These are phyloP conservation scores for Scheffersomyces parashehatae DNA, from an alignment of 1,139 yeast genomes.

Conservation along the genomic window DNA sequence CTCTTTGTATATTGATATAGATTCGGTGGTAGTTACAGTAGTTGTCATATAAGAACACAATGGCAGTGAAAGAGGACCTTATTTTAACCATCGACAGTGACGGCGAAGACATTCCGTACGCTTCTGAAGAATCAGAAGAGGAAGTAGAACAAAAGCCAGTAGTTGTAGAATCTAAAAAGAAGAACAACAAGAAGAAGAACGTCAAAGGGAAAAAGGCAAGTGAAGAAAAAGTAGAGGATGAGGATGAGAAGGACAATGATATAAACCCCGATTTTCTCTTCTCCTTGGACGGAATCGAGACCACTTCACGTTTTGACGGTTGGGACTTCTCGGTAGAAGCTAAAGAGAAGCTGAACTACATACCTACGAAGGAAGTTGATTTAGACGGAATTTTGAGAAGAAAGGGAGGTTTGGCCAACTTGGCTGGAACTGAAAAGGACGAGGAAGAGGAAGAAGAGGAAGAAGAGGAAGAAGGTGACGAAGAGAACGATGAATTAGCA, in stretches of 20 bases:
- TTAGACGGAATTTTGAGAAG: conserved; percentile 81
- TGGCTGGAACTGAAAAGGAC: conserved; percentile 44
- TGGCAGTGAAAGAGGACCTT: conserved; percentile 26
- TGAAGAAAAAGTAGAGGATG: conserved; percentile 25
- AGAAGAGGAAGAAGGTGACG: conserved; percentile 31
- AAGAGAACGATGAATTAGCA: conserved; percentile 20
- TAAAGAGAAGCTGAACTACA: conserved; percentile 17
- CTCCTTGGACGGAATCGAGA: conserved; percentile 58
- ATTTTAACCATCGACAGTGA: conserved; percentile 56
- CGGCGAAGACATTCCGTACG: conserved; percentile 43
- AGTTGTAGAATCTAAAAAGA: conserved; percentile 19
- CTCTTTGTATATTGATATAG: too few relatives aligned
- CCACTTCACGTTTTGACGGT: conserved; percentile 57
- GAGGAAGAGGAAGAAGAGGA: conserved; percentile 29
- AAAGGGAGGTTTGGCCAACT: conserved; percentile 69
- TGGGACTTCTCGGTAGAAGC: conserved; percentile 75
- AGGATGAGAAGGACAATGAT: conserved; percentile 46
- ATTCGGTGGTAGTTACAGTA: too few relatives aligned
- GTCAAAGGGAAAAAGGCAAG: conserved; percentile 12
- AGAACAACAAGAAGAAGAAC: conserved; percentile 24
- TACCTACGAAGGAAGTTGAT: conserved; percentile 65
- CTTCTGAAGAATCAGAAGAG: conserved; percentile 25
- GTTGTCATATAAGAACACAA: conserved; percentile 2
- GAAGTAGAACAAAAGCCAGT: conserved; percentile 7
- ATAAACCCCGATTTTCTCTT: conserved; percentile 75